Conservation (phyloP, 805 yeast species). For the Teunomyces barrocoloradensis region DNA sequence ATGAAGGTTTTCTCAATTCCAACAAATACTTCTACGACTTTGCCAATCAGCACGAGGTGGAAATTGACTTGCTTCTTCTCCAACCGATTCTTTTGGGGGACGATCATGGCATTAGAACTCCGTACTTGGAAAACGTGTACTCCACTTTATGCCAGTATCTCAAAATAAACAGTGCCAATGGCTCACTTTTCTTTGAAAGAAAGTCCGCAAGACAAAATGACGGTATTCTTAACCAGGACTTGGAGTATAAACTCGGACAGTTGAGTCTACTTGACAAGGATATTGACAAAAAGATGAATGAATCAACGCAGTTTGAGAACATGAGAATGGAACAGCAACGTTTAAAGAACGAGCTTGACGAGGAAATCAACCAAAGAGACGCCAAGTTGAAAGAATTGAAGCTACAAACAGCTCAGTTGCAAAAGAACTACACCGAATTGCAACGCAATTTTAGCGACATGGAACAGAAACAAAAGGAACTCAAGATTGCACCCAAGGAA, state of each 20-base stretch:
- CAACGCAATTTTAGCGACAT: neutral
- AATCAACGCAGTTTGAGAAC: slow-evolving; percentile 15
- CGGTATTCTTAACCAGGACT: slow-evolving; percentile 8
- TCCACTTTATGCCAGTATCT: slow-evolving; percentile 69
- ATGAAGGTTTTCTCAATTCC: slow-evolving; percentile 40
- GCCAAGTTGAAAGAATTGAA: slow-evolving; percentile 10
- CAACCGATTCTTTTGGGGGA: slow-evolving; percentile 91
- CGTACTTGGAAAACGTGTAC: slow-evolving; percentile 84
- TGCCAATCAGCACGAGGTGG: slow-evolving; percentile 48
- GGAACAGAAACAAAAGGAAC: neutral
- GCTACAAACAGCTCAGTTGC: neutral
- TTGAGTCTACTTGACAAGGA: slow-evolving; percentile 20
- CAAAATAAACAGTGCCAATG: slow-evolving; percentile 37
- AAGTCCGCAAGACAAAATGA: neutral
- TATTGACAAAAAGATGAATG: slow-evolving; percentile 14
- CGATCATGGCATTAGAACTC: slow-evolving; percentile 81
- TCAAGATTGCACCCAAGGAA: neutral
- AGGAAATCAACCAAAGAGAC: slow-evolving; percentile 19
- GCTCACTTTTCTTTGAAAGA: slow-evolving; percentile 32
- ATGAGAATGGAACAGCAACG: slow-evolving; percentile 19
- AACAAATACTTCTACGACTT: slow-evolving; percentile 69
- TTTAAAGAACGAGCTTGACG: slow-evolving; percentile 20
- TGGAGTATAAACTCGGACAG: slow-evolving; percentile 19
- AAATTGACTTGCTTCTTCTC: slow-evolving; percentile 71
- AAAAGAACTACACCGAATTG: neutral